Evolutionary conservation across 2,329 filamentous ascomycete genomes (phyloP).

Genomic region (Sporothrix sp.): DNA sequence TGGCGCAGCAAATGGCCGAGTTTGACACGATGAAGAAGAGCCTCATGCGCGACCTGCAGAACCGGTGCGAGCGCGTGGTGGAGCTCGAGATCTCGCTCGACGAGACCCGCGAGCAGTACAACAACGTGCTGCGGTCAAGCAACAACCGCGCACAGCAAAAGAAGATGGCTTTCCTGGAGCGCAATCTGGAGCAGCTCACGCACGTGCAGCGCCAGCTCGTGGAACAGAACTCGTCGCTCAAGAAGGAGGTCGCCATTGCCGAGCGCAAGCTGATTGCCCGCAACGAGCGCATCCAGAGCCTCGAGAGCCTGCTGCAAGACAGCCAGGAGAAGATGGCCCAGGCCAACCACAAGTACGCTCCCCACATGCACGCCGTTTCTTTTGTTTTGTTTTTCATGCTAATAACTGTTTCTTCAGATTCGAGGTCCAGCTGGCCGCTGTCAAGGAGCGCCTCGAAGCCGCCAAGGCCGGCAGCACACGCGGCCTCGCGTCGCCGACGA

Average conservation of each 20-base stretch:
- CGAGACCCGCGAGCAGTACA: slow-evolving; percentile 97
- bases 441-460: slow-evolving; percentile 94
- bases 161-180: slow-evolving; percentile 99
- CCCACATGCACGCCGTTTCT: background rate
- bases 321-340: slow-evolving; percentile 97
- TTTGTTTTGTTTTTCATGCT: background rate
- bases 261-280: slow-evolving; percentile 93
- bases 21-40: slow-evolving; percentile 99
- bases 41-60: slow-evolving; percentile 95
- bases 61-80: slow-evolving; percentile 94
- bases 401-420: slow-evolving; percentile 52
- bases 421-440: slow-evolving; percentile 89
- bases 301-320: slow-evolving; percentile 87
- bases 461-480: slow-evolving; percentile 88
- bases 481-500: slow-evolving; percentile 57
- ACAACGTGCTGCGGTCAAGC: slow-evolving; percentile 90
- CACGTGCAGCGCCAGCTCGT: slow-evolving; percentile 96
- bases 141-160: slow-evolving; percentile 99
- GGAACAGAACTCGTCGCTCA: slow-evolving; percentile 91
- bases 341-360: slow-evolving; percentile 83
- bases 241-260: slow-evolving; percentile 98
- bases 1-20: slow-evolving; percentile 95
- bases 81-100: slow-evolving; percentile 97
- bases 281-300: slow-evolving; percentile 91
- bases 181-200: slow-evolving; percentile 94